Base-by-base conservation (phyloP, 2,329 filamentous ascomycete genomes). In the Xylaria sp. region DNA sequence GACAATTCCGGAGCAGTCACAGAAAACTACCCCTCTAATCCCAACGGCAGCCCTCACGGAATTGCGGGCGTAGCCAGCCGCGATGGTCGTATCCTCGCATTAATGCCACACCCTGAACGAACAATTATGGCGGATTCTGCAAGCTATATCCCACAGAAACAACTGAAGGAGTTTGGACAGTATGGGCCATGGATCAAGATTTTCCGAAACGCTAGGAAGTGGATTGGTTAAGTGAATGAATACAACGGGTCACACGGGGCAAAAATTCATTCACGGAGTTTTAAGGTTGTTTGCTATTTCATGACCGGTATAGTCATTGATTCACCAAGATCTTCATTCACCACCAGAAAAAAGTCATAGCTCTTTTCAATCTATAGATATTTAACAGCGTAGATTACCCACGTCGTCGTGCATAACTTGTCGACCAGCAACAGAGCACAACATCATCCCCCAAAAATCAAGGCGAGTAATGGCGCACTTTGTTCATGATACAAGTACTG, bases 61-160 rank as follows among this genome's bases (percentile, higher is more conserved):
- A 90, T 97, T 66, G 91, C 93, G 1, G 92, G 89, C 73, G 89
- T 66, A 17, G 96, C 25, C 25, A 65, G 59, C 57, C 59, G 52
- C 5, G 89, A 96, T 73, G 93, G 93, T 11, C 85, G 91, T 59
- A 91, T 96, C 1, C 77, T 97, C 68, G 92, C 92, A 6, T 86
- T 97, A 79, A 97, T 97, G 93, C 93, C 93, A 63, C 93, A 97
- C 76, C 93, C 93, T 1, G 93, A 97, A 80, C 86, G 93, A n/a
- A 96, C 91, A 15, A 87, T 96, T 60, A 80, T 96, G 80, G 87
- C 87, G 59, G 91, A 92, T 60, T 88, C 93, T 63, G 87, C 84
- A 48, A 94, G 90, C 75, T 97, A 89, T 75, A 79, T 90, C 64
- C 90, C 92, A 7, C 70, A 70, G 3, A 77, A 78, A 33, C 81